Evolutionary conservation across 2,329 filamentous ascomycete genomes (phyloP), one percentile per base, ranked within the genome.

Genomic region (Cercospora janseana): DNA sequence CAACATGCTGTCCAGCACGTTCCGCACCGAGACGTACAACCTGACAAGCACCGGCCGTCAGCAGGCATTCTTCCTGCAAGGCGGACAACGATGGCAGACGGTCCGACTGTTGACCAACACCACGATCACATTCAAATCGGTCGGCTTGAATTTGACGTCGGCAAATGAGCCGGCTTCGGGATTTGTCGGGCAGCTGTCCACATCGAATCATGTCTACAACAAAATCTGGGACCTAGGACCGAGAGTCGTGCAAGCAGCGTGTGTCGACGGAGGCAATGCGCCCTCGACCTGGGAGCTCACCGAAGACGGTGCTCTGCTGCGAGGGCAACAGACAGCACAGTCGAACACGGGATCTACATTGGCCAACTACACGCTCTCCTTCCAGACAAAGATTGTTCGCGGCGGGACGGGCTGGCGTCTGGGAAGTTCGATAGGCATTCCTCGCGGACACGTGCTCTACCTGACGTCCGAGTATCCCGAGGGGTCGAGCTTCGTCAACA

Each of bases 31-130:
- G 47, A 72, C 70, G 0, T 69, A 72, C 51, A 64, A 71, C 8
- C 28, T 73, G n/a, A 69, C 65, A 0, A 34, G 50, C 0, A 7
- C 44, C 1, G 70, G 71, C 2, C 45, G 52, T 2, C 16, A 65
- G 0, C 48, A 66, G 6, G 68, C 65, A 1, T 69, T 62, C 15
- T 66, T 74, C 28, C 48, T 73, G 0, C 72, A 74, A 55, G 72
- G 71, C 3, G 70, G 69, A 0, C 69, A 72, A 53, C 57, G 68
- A 54, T 75, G 71, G 71, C 63, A 72, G 50, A 66, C 68, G 0
- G 57, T 73, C 18, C 60, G 61, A 2, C 58, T 74, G 0, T 56
- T 74, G 13, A 70, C 66, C 0, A 61, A 69, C 16, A 62, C 58
- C 1, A 60, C 60, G 2, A 51, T 74, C 3, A 62, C 57, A 0